These are phyloP conservation scores for Plantago ovata DNA, from an alignment of 257 asterid genomes.

Conservation along the genomic window DNA sequence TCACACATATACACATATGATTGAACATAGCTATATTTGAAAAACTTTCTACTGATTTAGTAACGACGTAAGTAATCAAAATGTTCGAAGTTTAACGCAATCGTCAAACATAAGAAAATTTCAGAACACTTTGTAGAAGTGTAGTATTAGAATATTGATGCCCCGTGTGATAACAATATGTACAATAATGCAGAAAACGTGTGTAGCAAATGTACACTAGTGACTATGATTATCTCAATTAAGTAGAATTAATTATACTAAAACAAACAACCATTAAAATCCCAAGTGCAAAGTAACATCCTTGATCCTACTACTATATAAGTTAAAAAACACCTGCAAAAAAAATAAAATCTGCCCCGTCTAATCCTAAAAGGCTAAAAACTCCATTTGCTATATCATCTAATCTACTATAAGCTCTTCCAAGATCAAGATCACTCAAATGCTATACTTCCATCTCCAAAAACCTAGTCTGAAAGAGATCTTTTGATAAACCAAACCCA, in stretches of 20 bases:
- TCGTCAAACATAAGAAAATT: too few relatives aligned
- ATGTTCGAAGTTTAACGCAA: too few relatives aligned
- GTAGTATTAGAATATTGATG: too few relatives aligned
- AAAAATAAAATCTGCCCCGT: neutral
- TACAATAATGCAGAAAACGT: neutral
- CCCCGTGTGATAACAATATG: neutral
- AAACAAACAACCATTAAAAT: neutral
- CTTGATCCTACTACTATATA: neutral
- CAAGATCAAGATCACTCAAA: neutral
- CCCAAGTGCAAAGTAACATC: neutral
- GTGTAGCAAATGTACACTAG: neutral
- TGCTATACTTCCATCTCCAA: neutral
- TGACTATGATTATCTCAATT: neutral
- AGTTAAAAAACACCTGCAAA: neutral
- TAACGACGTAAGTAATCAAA: too few relatives aligned
- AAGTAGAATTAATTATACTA: neutral
- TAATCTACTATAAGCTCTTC: neutral
- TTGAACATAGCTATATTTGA: too few relatives aligned
- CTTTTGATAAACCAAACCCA: neutral
- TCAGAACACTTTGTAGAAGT: too few relatives aligned
- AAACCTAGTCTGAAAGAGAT: constrained; percentile 5
- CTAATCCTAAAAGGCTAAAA: neutral
- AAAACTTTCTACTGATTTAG: too few relatives aligned
- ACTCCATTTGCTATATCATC: neutral
- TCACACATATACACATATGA: too few relatives aligned